A percentile compares a stretch with the other conserved stretches of the same genome.
These are phyloP conservation scores for Citrus maxima DNA, from an alignment of 345 rosid species.

Conservation along the genomic window DNA sequence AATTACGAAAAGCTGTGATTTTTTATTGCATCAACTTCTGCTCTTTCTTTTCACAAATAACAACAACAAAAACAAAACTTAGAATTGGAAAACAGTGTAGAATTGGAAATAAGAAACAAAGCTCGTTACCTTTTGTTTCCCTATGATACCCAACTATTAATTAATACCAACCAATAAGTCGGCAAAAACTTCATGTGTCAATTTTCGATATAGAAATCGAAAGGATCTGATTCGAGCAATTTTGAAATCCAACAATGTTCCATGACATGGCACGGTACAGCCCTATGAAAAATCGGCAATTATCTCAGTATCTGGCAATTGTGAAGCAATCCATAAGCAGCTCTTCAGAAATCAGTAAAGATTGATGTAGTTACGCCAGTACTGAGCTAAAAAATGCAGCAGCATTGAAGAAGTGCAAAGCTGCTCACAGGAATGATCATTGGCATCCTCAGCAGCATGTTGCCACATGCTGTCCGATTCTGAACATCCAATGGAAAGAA, in stretches of 20 bases:
- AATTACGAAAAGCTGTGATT: background rate
- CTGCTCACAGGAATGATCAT: background rate
- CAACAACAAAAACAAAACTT: background rate
- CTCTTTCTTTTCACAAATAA: background rate
- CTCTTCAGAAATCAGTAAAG: too few relatives aligned
- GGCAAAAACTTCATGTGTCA: too few relatives aligned
- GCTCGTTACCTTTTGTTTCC: too few relatives aligned
- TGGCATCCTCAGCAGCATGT: background rate
- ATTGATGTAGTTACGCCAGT: too few relatives aligned
- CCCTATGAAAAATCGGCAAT: background rate
- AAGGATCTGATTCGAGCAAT: too few relatives aligned
- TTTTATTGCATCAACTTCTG: background rate
- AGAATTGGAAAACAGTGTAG: background rate
- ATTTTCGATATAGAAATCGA: too few relatives aligned
- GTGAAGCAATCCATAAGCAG: background rate
- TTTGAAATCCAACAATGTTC: too few relatives aligned
- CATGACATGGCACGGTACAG: background rate
- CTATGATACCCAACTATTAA: fast-evolving
- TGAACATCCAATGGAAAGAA: background rate
- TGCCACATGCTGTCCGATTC: background rate
- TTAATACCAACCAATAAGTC: too few relatives aligned
- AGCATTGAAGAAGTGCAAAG: too few relatives aligned
- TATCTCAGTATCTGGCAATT: background rate
- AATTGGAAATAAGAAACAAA: too few relatives aligned
- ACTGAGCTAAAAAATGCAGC: too few relatives aligned